Conservation (phyloP, 139 green algal genomes). For the Coelastrella sp. region DNA sequence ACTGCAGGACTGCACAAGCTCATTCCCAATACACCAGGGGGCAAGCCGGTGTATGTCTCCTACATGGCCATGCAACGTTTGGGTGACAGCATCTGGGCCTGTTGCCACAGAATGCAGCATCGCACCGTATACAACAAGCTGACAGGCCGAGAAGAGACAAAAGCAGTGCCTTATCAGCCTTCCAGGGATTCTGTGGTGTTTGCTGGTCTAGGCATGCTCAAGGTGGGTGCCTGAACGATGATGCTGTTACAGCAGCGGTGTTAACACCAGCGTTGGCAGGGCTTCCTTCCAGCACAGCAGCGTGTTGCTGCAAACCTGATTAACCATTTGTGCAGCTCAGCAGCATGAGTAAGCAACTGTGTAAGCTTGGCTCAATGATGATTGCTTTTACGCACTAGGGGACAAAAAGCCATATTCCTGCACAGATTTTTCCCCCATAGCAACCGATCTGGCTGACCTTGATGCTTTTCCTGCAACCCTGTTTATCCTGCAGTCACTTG, state of each 20-base stretch:
- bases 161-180: neutral
- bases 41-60: constrained; percentile 1
- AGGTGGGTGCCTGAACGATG: neutral
- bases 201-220: constrained; percentile 7
- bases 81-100: constrained; percentile 1
- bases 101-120: neutral
- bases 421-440: neutral
- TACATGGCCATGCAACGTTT: constrained; percentile 39
- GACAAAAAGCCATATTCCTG: neutral
- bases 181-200: neutral
- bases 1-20: constrained; percentile 26
- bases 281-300: too few relatives aligned
- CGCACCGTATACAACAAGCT: neutral
- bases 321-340: too few relatives aligned
- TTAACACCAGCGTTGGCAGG: neutral
- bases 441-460: neutral
- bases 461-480: neutral
- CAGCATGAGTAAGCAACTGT: too few relatives aligned
- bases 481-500: constrained; percentile 4
- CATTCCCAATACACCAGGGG: neutral
- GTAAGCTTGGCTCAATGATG: too few relatives aligned
- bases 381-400: too few relatives aligned
- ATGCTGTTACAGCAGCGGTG: neutral
- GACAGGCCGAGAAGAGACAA: neutral
- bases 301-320: too few relatives aligned